A percentile compares a stretch with the other conserved stretches of the same genome.
These are phyloP conservation scores for Pyricularia pennisetigena DNA, from an alignment of 2,329 filamentous ascomycete species.

Conservation along the genomic window DNA sequence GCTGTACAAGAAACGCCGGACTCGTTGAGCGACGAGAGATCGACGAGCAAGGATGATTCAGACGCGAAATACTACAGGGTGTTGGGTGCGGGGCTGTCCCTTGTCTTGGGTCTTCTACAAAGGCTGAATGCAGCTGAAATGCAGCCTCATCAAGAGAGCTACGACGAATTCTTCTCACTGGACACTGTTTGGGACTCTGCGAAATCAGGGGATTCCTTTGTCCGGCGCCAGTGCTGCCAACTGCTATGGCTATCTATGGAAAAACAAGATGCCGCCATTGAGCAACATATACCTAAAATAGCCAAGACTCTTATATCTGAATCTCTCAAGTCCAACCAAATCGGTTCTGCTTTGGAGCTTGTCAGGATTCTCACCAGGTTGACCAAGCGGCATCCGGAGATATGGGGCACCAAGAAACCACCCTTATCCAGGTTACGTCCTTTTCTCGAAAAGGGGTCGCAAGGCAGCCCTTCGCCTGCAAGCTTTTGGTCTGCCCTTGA, in stretches of 20 bases:
- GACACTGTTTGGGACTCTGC: conserved; percentile 59
- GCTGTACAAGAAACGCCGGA: conserved; percentile 71
- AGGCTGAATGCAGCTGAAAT: conserved; percentile 41
- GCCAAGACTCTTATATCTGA: conserved; percentile 58
- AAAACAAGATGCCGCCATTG: conserved; percentile 33
- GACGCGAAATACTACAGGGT: conserved; percentile 80
- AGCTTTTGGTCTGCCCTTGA: conserved; percentile 66
- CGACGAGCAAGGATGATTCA: conserved; percentile 74
- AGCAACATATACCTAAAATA: conserved; percentile 38
- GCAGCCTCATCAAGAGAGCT: conserved; percentile 47
- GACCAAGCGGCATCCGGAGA: conserved; percentile 52
- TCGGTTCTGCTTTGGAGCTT: conserved; percentile 64
- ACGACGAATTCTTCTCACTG: conserved; percentile 57
- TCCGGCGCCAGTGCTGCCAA: conserved; percentile 41
- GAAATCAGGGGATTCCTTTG: conserved; percentile 47
- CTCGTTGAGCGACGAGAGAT: conserved; percentile 83
- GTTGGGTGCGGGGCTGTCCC: conserved; percentile 41
- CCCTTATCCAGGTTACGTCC: conserved; percentile 49
- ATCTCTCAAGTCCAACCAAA: conserved; percentile 62
- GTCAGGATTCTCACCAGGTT: conserved; percentile 56
- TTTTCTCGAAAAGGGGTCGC: conserved; percentile 76
- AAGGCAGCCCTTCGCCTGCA: conserved; percentile 43
- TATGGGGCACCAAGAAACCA: conserved; percentile 64
- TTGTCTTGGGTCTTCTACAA: conserved; percentile 43
- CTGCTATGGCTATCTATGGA: conserved; percentile 39